A percentile compares a stretch with the other conserved stretches of the same genome.
These are phyloP conservation scores for Bipolaris zeicola DNA, from an alignment of 2,329 filamentous ascomycete genomes.

Conservation along the genomic window DNA sequence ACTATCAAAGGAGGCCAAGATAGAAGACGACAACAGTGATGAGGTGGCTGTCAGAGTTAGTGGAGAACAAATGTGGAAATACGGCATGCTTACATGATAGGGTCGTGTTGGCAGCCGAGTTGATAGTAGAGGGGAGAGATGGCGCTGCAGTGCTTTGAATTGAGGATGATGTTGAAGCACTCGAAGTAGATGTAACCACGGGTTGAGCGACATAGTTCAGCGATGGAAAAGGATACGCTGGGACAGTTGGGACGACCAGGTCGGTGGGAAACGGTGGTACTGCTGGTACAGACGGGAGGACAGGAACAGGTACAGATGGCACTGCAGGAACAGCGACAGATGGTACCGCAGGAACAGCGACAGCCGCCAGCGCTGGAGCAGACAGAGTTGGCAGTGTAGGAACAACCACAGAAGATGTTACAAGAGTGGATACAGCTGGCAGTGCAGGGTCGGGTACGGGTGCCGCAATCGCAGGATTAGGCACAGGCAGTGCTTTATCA, in stretches of 20 bases:
- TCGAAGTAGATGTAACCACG: conserved; percentile 8
- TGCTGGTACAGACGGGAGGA: conserved; percentile 33
- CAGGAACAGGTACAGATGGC: neutral
- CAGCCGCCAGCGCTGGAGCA: neutral
- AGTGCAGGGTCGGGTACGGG: neutral
- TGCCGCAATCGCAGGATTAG: too few relatives aligned
- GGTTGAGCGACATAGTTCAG: conserved; percentile 17
- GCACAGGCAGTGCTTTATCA: neutral
- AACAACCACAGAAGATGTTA: too few relatives aligned
- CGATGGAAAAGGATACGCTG: conserved; percentile 43
- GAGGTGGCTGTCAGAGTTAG: conserved; percentile 10
- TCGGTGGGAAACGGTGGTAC: conserved; percentile 46
- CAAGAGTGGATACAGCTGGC: neutral
- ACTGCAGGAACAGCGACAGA: too few relatives aligned
- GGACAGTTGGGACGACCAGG: conserved; percentile 35
- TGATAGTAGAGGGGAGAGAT: conserved; percentile 3
- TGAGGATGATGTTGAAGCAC: conserved; percentile 14
- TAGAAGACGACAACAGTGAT: conserved; percentile 3
- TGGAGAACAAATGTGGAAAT: neutral
- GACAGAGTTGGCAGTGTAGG: neutral
- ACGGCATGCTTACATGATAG: conserved; percentile 12
- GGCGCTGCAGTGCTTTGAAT: conserved; percentile 12
- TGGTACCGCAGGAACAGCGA: too few relatives aligned
- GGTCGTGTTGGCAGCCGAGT: conserved; percentile 24
- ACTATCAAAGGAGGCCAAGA: conserved; percentile 1